Base-by-base conservation (phyloP, 2,329 filamentous ascomycete species). In the Ophiocordyceps australis region DNA sequence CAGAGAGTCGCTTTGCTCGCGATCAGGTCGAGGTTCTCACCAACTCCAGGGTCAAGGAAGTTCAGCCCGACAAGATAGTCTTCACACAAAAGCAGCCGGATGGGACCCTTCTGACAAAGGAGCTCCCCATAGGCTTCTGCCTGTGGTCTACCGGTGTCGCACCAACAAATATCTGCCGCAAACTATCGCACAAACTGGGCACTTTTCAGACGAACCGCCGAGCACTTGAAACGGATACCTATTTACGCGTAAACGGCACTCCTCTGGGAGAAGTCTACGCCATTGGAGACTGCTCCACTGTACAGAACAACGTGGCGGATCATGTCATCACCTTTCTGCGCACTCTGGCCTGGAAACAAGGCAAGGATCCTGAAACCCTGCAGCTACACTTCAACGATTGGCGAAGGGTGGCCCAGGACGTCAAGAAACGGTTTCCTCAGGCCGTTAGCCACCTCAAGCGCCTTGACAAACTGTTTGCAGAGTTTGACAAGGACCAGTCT, bases 71-170 rank as follows among this genome's bases (percentile, higher is more conserved):
- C 47, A 78, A 70, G 41, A 93, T 98, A 32, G 52, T 93, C 14
- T 98, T 93, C 54, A 78, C 76, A 0, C 85, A 98, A 47, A 76
- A 80, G 42, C 61, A 62, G 25, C 67, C 78, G 4, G 59, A 82
- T 28, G 83, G 82, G 22, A 67, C 71, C 17, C 50, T 74, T 0
- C 40, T 93, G n/a, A 77, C 73, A 14, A 98, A 98, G 48, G 89
- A 98, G 41, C 69, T 98, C 0, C 86, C 89, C 0, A 85, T 82
- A 60, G 89, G 83, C 16, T 93, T 98, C 56, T 95, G 89, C 40
- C 62, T 98, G 10, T 98, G 89, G 89, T 95, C 89, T 0, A 98
- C 89, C 1, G 89, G 89, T 32, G 86, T 98, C 22, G 62, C 85
- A 0, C 89, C 92, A 45, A 79, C 81, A 5, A 66, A 78, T 15